These are phyloP conservation scores for Fusarium heterosporum DNA, from an alignment of 2,329 filamentous ascomycete genomes.

Conservation along the genomic window DNA sequence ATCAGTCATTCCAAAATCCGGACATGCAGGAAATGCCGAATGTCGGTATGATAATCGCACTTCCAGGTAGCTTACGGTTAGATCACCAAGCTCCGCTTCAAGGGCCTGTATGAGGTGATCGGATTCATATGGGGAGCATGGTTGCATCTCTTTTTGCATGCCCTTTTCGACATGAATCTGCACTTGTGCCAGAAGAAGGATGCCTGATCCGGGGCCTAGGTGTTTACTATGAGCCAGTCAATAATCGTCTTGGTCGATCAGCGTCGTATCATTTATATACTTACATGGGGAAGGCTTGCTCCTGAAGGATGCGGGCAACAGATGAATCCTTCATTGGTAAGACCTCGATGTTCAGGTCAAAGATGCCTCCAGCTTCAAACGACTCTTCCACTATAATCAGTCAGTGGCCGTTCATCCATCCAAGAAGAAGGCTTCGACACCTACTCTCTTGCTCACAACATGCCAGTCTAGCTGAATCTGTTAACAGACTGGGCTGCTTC, in stretches of 20 bases:
- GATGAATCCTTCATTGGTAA: conserved; percentile 55
- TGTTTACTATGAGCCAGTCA: conserved; percentile 51
- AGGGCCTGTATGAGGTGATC: conserved; percentile 70
- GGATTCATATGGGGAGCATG: conserved; percentile 56
- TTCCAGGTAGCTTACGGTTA: conserved; percentile 61
- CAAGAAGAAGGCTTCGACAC: conserved; percentile 5
- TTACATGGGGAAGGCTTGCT: conserved; percentile 58
- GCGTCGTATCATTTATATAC: conserved; percentile 21
- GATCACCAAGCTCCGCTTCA: conserved; percentile 66
- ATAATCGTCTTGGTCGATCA: background rate
- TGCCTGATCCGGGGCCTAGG: conserved; percentile 58
- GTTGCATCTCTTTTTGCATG: conserved; percentile 12
- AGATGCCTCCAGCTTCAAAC: conserved; percentile 61
- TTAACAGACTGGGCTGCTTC: conserved; percentile 16
- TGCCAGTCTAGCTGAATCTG: conserved; percentile 7
- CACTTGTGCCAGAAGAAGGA: conserved; percentile 63
- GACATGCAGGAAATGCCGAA: conserved; percentile 62
- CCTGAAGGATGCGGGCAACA: conserved; percentile 61
- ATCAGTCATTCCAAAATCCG: conserved; percentile 34
- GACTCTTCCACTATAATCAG: conserved; percentile 45
- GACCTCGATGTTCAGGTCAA: conserved; percentile 61
- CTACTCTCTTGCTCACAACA: conserved; percentile 40
- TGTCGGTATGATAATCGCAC: conserved; percentile 67
- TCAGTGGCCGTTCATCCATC: conserved; percentile 16
- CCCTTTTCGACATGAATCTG: conserved; percentile 47